These are phyloP conservation scores for Phenoliferia sp. DNA, from an alignment of 1,284 basidiomycete species.

Conservation along the genomic window DNA sequence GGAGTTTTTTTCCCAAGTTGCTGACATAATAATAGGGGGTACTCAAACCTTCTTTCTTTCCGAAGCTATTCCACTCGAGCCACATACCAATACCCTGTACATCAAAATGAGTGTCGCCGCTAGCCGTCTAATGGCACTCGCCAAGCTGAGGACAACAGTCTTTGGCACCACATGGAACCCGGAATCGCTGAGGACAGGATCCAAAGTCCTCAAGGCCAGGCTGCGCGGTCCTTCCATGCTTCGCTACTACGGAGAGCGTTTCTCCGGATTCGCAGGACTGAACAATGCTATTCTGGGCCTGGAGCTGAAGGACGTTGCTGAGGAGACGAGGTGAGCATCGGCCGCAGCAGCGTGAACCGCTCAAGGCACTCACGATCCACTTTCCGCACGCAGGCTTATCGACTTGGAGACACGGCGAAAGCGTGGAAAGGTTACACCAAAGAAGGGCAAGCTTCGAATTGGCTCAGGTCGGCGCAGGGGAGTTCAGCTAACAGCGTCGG, in stretches of 20 bases:
- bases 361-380: background rate
- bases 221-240: conserved; percentile 72
- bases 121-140: conserved; percentile 12
- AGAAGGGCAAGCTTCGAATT: conserved; percentile 24
- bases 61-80: no score
- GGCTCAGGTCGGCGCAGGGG: no score
- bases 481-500: background rate
- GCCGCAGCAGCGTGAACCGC: no score
- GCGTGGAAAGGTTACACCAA: conserved; percentile 32
- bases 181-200: conserved; percentile 65
- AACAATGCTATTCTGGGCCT: conserved; percentile 20
- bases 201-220: conserved; percentile 71
- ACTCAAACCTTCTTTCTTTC: no score
- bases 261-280: conserved; percentile 18
- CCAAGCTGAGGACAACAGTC: conserved; percentile 53
- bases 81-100: background rate
- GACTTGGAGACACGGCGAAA: conserved; percentile 28
- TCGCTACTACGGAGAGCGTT: conserved; percentile 56
- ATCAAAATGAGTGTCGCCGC: background rate
- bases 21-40: no score
- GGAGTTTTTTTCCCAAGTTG: background rate
- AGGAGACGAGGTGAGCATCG: conserved; percentile 25
- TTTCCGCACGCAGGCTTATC: conserved; percentile 11
- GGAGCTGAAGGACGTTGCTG: conserved; percentile 19
- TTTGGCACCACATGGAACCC: conserved; percentile 84